Evolutionary conservation across 805 yeast species (phyloP).

Genomic region (Yarrowia divulgata): DNA sequence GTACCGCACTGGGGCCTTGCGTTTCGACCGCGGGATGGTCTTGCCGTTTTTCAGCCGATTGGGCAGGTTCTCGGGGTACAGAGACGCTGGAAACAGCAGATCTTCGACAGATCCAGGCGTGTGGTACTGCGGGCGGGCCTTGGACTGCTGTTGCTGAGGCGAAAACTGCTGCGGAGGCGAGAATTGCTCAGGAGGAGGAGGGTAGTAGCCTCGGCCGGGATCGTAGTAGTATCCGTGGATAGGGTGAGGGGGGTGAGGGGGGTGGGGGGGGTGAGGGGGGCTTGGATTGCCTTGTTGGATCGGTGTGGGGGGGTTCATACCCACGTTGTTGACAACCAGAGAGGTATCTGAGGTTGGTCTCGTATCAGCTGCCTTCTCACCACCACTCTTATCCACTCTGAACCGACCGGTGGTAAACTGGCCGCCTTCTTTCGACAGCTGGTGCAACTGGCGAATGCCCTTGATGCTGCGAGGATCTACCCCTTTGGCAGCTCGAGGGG

Average conservation of each 20-base stretch:
- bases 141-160: background rate
- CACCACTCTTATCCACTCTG: background rate
- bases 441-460: constrained; percentile 24
- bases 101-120: constrained; percentile 23
- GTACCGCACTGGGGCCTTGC: constrained; percentile 25
- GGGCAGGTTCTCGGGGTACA: constrained; percentile 17
- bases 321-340: no score
- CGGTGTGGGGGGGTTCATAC: no score
- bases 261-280: background rate
- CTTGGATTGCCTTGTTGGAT: no score
- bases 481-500: background rate
- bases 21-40: constrained; percentile 4
- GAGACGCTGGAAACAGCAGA: constrained; percentile 19
- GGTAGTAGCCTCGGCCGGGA: background rate
- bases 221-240: constrained; percentile 8
- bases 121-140: constrained; percentile 5
- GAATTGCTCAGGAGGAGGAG: background rate
- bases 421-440: constrained; percentile 11
- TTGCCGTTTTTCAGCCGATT: constrained; percentile 13
- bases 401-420: constrained; percentile 11
- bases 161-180: background rate
- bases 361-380: no score
- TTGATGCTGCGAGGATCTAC: background rate
- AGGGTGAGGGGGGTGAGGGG: background rate
- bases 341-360: no score